These are phyloP conservation scores for Nicotiana tabacum DNA, from an alignment of 257 asterid species.

Conservation along the genomic window DNA sequence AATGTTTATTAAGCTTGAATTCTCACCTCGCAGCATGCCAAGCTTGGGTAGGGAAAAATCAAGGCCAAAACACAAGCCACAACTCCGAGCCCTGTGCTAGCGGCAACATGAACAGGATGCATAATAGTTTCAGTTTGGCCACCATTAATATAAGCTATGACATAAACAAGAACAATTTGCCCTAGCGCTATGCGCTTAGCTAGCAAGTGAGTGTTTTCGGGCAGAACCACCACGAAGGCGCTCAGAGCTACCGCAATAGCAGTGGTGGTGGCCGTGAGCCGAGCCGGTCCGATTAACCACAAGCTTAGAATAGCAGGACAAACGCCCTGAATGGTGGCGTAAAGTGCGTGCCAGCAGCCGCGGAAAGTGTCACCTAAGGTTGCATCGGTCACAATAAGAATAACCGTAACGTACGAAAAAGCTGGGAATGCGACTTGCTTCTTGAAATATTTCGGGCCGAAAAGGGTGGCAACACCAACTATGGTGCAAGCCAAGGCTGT, in stretches of 20 bases:
- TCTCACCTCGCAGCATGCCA: slow-evolving; percentile 64
- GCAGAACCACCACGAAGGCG: slow-evolving; percentile 60
- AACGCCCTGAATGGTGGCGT: slow-evolving; percentile 46
- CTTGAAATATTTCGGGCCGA: slow-evolving; percentile 42
- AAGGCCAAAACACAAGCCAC: slow-evolving; percentile 63
- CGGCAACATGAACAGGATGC: slow-evolving; percentile 73
- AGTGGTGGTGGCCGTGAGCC: slow-evolving; percentile 43
- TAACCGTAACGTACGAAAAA: slow-evolving; percentile 67
- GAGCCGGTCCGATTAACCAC: slow-evolving; percentile 55
- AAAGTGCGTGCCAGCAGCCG: slow-evolving; percentile 63
- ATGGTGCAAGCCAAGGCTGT: slow-evolving; percentile 79
- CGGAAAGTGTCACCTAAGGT: slow-evolving; percentile 65
- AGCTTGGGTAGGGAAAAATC: slow-evolving; percentile 56
- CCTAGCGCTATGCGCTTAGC: slow-evolving; percentile 76
- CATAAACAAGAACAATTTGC: slow-evolving; percentile 69
- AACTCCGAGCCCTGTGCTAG: slow-evolving; percentile 73
- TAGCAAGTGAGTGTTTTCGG: slow-evolving; percentile 53
- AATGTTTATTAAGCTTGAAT: neutral
- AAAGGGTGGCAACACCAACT: slow-evolving; percentile 62
- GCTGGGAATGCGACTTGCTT: slow-evolving; percentile 57
- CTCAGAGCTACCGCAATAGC: slow-evolving; percentile 44
- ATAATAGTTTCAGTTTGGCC: slow-evolving; percentile 38
- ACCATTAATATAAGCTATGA: slow-evolving; percentile 50
- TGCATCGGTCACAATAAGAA: slow-evolving; percentile 58
- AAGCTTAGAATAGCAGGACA: slow-evolving; percentile 53